Evolutionary conservation across 495 filamentous ascomycete genomes (phyloP).

Genomic region (Penicillium arizonense): DNA sequence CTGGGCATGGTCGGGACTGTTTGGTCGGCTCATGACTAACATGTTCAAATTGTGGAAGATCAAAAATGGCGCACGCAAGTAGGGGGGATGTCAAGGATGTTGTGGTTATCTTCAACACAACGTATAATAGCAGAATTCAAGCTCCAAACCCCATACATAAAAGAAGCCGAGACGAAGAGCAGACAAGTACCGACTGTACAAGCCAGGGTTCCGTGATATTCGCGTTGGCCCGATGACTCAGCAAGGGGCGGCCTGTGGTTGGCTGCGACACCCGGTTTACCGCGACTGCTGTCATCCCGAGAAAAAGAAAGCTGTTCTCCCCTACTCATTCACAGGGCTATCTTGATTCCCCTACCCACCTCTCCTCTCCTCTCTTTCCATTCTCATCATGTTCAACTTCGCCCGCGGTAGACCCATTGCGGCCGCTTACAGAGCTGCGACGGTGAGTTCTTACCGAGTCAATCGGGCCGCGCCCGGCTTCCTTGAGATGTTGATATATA

Average conservation of each 20-base stretch:
- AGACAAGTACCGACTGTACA: not conserved
- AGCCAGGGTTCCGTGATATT: slow-evolving; percentile 26
- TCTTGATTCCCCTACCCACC: slow-evolving; percentile 1
- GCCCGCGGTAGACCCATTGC: slow-evolving; percentile 65
- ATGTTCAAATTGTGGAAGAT: slow-evolving; percentile 49
- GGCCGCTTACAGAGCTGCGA: slow-evolving; percentile 62
- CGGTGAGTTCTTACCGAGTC: slow-evolving; percentile 44
- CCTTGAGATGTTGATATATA: slow-evolving; percentile 3
- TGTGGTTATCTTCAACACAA: not conserved
- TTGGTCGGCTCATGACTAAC: slow-evolving; percentile 38
- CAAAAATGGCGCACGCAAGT: slow-evolving; percentile 15
- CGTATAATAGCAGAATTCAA: not conserved
- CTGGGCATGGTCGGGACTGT: slow-evolving; percentile 42
- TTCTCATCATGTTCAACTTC: slow-evolving; percentile 68
- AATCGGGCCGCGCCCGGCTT: slow-evolving; percentile 15
- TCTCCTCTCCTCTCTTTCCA: slow-evolving; percentile 22
- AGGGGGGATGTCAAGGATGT: not conserved
- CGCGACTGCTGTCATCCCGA: slow-evolving; percentile 34
- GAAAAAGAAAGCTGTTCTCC: slow-evolving; percentile 47
- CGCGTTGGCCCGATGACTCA: slow-evolving; percentile 29
- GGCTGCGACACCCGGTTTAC: slow-evolving; percentile 29
- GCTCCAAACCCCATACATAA: not conserved
- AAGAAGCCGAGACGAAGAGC: not conserved
- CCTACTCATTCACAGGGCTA: not conserved
- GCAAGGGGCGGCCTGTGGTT: slow-evolving; percentile 23